These are phyloP conservation scores for Urochloa ruziziensis DNA, from an alignment of 176 grass and related monocot species.

Conservation along the genomic window DNA sequence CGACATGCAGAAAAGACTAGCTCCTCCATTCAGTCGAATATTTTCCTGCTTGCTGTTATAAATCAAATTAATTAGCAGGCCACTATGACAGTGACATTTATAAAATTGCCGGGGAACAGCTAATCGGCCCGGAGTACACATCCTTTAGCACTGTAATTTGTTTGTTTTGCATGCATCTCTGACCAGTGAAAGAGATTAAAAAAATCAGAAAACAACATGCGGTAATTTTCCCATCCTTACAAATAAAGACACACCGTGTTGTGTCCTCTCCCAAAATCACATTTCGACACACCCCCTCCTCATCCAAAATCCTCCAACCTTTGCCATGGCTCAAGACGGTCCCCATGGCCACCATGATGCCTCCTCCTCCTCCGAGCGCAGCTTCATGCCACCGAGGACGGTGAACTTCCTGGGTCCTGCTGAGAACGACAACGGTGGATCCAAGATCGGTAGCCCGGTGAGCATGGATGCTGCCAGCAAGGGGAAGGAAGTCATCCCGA, in stretches of 20 bases:
- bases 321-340: slow-evolving; percentile 18
- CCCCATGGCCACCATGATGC: neutral
- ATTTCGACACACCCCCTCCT: neutral
- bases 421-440: neutral
- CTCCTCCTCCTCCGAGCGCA: neutral
- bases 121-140: neutral
- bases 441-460: neutral
- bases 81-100: too few species aligned
- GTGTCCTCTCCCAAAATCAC: neutral
- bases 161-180: neutral
- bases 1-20: neutral
- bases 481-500: neutral
- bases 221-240: neutral
- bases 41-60: too few species aligned
- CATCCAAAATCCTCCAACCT: neutral
- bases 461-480: neutral
- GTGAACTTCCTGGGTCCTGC: neutral
- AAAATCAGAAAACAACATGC: neutral
- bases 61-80: too few species aligned
- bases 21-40: neutral
- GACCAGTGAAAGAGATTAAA: neutral
- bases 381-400: neutral
- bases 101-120: neutral
- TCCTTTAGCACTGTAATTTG: neutral
- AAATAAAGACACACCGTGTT: neutral